Evolutionary conservation across 768 basidiomycete genomes (phyloP).

Genomic region (Calocybe indica): DNA sequence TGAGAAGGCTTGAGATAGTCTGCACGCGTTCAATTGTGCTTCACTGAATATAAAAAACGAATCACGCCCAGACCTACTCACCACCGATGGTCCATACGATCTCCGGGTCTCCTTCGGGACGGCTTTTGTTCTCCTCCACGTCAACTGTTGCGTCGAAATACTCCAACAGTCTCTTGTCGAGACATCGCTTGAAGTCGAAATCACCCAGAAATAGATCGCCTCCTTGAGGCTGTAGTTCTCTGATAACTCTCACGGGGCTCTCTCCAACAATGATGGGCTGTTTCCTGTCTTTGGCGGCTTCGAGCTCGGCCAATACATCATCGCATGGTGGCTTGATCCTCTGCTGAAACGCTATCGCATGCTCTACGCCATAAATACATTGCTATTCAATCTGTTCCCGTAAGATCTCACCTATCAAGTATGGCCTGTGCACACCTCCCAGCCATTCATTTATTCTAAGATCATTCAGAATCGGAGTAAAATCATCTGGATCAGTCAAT

Average conservation of each 20-base stretch:
- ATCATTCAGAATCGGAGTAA: conserved; percentile 44
- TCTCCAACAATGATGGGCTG: conserved; percentile 28
- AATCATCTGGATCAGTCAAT: conserved; percentile 29
- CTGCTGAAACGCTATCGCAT: conserved; percentile 24
- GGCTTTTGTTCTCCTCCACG: conserved; percentile 33
- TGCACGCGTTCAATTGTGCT: conserved; percentile 15
- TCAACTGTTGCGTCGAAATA: conserved; percentile 28
- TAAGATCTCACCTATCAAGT: conserved; percentile 26
- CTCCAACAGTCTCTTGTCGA: conserved; percentile 19
- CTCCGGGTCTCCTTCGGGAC: conserved; percentile 41
- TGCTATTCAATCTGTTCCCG: not conserved
- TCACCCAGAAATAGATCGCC: conserved; percentile 50
- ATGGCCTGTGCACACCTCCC: conserved; percentile 47
- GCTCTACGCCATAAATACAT: conserved; percentile 18
- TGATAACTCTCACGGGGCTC: conserved; percentile 44
- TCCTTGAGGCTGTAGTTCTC: conserved; percentile 54
- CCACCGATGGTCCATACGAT: conserved; percentile 62
- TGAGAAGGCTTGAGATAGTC: conserved; percentile 57
- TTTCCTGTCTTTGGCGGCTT: conserved; percentile 16
- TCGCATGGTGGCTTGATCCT: conserved; percentile 21
- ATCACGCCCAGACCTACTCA: conserved; percentile 19
- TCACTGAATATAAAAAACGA: conserved; percentile 1
- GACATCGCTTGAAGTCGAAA: conserved; percentile 28
- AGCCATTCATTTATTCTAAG: conserved; percentile 39
- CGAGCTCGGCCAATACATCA: conserved; percentile 22